Conservation (phyloP, 768 basidiomycete genomes). For the Kwoniella bestiolae region DNA sequence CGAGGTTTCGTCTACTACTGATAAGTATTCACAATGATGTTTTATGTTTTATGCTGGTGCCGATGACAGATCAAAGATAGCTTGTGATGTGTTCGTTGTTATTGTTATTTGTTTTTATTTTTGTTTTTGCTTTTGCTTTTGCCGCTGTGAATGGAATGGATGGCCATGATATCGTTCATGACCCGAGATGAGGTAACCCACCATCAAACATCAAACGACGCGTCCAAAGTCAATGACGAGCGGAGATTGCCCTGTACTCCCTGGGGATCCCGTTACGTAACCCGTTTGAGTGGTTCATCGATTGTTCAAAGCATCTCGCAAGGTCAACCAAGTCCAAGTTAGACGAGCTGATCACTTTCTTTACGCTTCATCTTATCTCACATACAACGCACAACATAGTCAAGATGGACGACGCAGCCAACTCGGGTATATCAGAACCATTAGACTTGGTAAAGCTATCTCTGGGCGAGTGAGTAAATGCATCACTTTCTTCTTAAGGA, state of each 20-base stretch:
- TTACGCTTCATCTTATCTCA: not conserved
- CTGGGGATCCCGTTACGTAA: not conserved
- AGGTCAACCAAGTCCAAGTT: not conserved
- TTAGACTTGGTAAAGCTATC: slow-evolving; percentile 96
- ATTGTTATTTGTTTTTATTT: slow-evolving; percentile 7
- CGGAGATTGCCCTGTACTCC: not conserved
- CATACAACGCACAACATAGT: not conserved
- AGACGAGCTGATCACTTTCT: not conserved
- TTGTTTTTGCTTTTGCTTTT: slow-evolving; percentile 13
- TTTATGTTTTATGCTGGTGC: not conserved
- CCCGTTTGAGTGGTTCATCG: not conserved
- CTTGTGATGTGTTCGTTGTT: not conserved
- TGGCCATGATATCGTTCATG: not conserved
- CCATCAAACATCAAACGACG: not conserved
- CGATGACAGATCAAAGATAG: not conserved
- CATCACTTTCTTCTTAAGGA: not conserved
- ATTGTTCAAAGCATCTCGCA: not conserved
- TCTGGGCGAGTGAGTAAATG: slow-evolving; percentile 71
- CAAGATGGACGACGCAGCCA: slow-evolving; percentile 52
- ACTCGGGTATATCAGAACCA: slow-evolving; percentile 66
- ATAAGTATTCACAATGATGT: too few species aligned
- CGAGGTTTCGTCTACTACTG: too few species aligned
- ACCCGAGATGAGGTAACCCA: not conserved
- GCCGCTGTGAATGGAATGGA: not conserved
- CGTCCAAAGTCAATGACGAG: not conserved